A percentile compares a stretch with the other conserved stretches of the same genome.
phyloP scores from a whole-genome alignment of 2,329 filamentous ascomycete species.

The Talaromyces sp. region DNA sequence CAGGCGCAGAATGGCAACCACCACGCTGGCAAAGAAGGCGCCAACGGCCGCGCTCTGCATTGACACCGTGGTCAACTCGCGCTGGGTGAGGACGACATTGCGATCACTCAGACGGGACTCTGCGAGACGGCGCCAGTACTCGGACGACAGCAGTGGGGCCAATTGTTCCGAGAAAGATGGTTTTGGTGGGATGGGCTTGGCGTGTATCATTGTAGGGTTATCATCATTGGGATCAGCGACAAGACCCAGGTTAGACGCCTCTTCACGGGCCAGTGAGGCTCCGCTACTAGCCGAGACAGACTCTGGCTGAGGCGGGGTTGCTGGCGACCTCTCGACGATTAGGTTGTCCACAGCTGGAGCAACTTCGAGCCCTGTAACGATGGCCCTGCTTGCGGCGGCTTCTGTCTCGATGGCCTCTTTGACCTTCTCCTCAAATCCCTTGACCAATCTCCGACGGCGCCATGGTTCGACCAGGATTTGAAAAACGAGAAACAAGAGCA shows the following conservation, averaged over 20 bases:
- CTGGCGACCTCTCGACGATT: slow-evolving; percentile 1
- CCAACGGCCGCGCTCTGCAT: slow-evolving; percentile 63
- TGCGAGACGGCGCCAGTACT: slow-evolving; percentile 46
- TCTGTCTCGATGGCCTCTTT: slow-evolving; percentile 65
- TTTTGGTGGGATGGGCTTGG: neutral
- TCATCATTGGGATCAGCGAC: slow-evolving; percentile 2
- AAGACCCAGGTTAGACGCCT: neutral
- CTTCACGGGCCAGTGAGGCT: neutral
- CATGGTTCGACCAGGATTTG: slow-evolving; percentile 91
- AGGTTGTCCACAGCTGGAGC: neutral
- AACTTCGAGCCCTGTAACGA: neutral
- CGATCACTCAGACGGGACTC: slow-evolving; percentile 63
- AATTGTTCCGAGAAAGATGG: neutral
- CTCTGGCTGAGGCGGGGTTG: slow-evolving; percentile 5
- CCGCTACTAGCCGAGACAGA: neutral
- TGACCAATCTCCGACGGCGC: slow-evolving; percentile 74
- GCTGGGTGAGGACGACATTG: slow-evolving; percentile 58
- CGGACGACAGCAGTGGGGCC: slow-evolving; percentile 23
- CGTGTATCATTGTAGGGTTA: neutral
- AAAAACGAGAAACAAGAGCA: slow-evolving; percentile 77
- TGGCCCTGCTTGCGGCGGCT: slow-evolving; percentile 21
- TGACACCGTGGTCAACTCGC: slow-evolving; percentile 64
- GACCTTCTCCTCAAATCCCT: slow-evolving; percentile 75
- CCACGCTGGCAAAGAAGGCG: slow-evolving; percentile 52
- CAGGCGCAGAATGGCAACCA: slow-evolving; percentile 48